Percentiles rank a stretch among this genome's conserved stretches.
phyloP scores from a whole-genome alignment of 352 stramenopile genomes.

The Globisporangium parvum region DNA sequence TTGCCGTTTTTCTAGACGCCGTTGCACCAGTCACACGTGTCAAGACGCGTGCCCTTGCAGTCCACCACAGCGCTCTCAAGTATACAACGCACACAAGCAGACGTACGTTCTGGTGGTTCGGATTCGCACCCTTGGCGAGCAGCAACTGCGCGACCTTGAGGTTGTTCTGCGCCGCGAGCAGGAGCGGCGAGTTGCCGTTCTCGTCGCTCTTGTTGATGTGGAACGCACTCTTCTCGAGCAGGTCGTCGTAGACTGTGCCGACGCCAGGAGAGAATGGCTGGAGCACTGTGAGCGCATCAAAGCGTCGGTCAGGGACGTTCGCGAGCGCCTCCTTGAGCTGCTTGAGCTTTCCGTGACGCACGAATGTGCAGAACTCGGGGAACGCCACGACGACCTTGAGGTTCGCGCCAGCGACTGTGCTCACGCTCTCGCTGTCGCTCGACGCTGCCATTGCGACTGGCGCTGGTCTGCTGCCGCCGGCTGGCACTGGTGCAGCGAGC shows the following conservation, averaged over 20 bases:
- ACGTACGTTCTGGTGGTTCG: conserved; percentile 88
- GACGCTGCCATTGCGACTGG: background rate
- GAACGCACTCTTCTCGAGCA: conserved; percentile 88
- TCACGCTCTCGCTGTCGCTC: conserved; percentile 2
- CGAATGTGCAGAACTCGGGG: conserved; percentile 68
- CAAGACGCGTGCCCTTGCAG: conserved; percentile 1
- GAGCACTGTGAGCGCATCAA: conserved; percentile 72
- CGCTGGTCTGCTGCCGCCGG: background rate
- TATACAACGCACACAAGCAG: background rate
- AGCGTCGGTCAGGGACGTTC: conserved; percentile 79
- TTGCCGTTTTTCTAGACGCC: conserved; percentile 68
- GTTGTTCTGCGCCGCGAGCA: conserved; percentile 86
- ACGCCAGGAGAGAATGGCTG: conserved; percentile 70
- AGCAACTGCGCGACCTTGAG: conserved; percentile 88
- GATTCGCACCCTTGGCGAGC: conserved; percentile 82
- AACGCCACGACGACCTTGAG: conserved; percentile 56
- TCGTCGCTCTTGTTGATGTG: conserved; percentile 86
- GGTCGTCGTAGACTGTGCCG: conserved; percentile 89
- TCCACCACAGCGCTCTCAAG: background rate
- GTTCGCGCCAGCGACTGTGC: conserved; percentile 10
- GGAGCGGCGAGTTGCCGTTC: conserved; percentile 87
- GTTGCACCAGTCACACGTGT: background rate
- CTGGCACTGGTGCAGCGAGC: background rate
- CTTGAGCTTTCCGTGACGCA: conserved; percentile 86
- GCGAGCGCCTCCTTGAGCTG: conserved; percentile 85